These are phyloP conservation scores for Termitomyces eurrhizus DNA, from an alignment of 768 basidiomycete species.

Conservation along the genomic window DNA sequence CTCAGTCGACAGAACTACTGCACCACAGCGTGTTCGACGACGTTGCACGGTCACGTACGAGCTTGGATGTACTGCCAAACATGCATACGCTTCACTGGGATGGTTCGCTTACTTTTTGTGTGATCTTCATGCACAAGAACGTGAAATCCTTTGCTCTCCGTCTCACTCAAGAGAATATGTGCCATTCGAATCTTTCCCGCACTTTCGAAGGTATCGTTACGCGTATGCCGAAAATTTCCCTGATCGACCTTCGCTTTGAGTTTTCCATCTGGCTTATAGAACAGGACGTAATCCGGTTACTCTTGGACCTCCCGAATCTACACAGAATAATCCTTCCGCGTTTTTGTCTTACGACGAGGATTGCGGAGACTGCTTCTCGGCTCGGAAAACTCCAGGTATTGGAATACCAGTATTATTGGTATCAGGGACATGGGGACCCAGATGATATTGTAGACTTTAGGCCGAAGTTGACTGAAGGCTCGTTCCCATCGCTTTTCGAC, in stretches of 20 bases:
- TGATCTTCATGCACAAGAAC: conserved; percentile 56
- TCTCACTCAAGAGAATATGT: conserved; percentile 16
- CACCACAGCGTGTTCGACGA: conserved; percentile 44
- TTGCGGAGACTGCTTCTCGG: conserved; percentile 44
- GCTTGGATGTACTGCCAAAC: conserved; percentile 51
- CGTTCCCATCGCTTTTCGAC: conserved; percentile 52
- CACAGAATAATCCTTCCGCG: conserved; percentile 47
- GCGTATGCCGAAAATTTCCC: conserved; percentile 47
- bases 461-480: conserved; percentile 41
- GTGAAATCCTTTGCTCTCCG: conserved; percentile 35
- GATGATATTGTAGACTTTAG: conserved; percentile 40
- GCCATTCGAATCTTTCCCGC: conserved; percentile 12
- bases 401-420: conserved; percentile 50
- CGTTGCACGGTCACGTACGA: conserved; percentile 51
- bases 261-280: conserved; percentile 41
- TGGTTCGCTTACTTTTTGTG: conserved; percentile 25
- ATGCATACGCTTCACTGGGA: conserved; percentile 50
- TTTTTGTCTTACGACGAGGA: conserved; percentile 42
- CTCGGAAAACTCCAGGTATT: conserved; percentile 38
- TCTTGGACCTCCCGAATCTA: conserved; percentile 34
- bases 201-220: conserved; percentile 36
- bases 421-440: conserved; percentile 44
- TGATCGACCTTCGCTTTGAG: conserved; percentile 42
- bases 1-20: conserved; percentile 20
- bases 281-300: background rate